phyloP scores from a whole-genome alignment of 768 basidiomycete genomes.

The Amanita molliuscula region DNA sequence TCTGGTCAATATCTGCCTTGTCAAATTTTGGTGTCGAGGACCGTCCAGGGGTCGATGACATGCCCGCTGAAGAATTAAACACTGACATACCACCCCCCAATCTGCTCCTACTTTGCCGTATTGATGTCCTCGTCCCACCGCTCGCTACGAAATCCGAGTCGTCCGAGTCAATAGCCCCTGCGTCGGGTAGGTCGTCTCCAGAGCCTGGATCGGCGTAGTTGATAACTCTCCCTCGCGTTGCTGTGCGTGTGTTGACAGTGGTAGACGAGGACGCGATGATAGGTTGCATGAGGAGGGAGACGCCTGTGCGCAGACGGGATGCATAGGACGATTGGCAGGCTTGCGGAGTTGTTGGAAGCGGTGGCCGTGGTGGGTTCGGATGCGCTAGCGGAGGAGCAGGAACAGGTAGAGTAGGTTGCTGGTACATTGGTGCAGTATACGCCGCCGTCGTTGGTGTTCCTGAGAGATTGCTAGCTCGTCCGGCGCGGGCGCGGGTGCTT shows the following conservation, averaged over 20 bases:
- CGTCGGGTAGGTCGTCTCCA: conserved; percentile 72
- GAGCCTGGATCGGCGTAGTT: conserved; percentile 86
- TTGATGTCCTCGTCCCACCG: conserved; percentile 46
- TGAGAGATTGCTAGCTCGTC: conserved; percentile 34
- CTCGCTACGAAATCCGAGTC: conserved; percentile 76
- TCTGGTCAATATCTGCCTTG: conserved; percentile 69
- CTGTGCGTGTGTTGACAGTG: conserved; percentile 24
- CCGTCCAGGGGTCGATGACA: conserved; percentile 27
- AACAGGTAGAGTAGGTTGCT: conserved; percentile 20
- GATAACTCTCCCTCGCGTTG: conserved; percentile 54
- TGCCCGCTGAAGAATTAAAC: conserved; percentile 42
- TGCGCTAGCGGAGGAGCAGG: conserved; percentile 22
- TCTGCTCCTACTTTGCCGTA: conserved; percentile 34
- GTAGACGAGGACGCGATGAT: conserved; percentile 37
- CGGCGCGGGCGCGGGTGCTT: conserved; percentile 27
- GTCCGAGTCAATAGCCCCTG: conserved; percentile 74
- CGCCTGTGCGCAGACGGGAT: conserved; percentile 83
- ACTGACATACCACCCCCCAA: conserved; percentile 40
- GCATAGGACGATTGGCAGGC: conserved; percentile 77
- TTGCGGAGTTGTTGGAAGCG: conserved; percentile 54
- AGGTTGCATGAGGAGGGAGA: conserved; percentile 87
- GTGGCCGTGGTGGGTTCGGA: conserved; percentile 43
- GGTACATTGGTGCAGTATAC: conserved; percentile 23
- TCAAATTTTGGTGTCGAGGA: conserved; percentile 27
- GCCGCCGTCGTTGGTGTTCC: conserved; percentile 17